Evolutionary conservation across 2,329 filamentous ascomycete species (phyloP).

Genomic region (Lomentospora prolificans): DNA sequence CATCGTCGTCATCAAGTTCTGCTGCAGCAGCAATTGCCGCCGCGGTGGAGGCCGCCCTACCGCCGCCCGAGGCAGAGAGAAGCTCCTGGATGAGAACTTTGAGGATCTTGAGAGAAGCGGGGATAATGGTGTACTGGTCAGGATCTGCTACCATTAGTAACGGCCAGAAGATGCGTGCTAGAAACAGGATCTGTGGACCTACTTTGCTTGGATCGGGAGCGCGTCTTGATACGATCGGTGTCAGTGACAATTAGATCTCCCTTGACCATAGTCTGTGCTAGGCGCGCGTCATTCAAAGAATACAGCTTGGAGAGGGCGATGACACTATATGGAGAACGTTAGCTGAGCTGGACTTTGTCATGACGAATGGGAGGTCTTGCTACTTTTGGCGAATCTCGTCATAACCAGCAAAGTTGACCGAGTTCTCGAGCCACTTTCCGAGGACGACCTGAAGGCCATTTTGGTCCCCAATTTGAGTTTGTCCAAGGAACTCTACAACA

Average conservation of each 20-base stretch:
- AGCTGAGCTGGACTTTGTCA: constrained; percentile 19
- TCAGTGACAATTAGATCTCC: constrained; percentile 79
- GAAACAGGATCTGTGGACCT: constrained; percentile 22
- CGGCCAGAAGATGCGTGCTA: constrained; percentile 11
- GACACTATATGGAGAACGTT: constrained; percentile 44
- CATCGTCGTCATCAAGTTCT: constrained; percentile 38
- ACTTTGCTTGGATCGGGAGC: constrained; percentile 80
- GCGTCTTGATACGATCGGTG: constrained; percentile 81
- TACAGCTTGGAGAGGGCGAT: constrained; percentile 90
- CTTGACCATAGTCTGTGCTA: constrained; percentile 74
- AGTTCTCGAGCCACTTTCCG: constrained; percentile 95
- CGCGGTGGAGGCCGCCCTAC: constrained; percentile 49
- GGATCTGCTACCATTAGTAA: constrained; percentile 50
- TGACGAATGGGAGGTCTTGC: constrained; percentile 8
- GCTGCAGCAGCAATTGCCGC: constrained; percentile 53
- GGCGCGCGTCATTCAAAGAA: constrained; percentile 69
- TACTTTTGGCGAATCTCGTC: constrained; percentile 96
- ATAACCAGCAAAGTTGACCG: constrained; percentile 93
- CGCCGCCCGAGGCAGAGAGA: constrained; percentile 63
- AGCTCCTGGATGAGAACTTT: constrained; percentile 94
- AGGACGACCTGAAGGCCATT: constrained; percentile 85
- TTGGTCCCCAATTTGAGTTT: constrained; percentile 68
- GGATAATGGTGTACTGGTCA: constrained; percentile 78
- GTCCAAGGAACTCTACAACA: constrained; percentile 82
- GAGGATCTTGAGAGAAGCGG: constrained; percentile 86